A percentile compares a stretch with the other conserved stretches of the same genome.
These are phyloP conservation scores for Hyphopichia wangnamkhiaoensis DNA, from an alignment of 1,139 yeast genomes.

Conservation along the genomic window DNA sequence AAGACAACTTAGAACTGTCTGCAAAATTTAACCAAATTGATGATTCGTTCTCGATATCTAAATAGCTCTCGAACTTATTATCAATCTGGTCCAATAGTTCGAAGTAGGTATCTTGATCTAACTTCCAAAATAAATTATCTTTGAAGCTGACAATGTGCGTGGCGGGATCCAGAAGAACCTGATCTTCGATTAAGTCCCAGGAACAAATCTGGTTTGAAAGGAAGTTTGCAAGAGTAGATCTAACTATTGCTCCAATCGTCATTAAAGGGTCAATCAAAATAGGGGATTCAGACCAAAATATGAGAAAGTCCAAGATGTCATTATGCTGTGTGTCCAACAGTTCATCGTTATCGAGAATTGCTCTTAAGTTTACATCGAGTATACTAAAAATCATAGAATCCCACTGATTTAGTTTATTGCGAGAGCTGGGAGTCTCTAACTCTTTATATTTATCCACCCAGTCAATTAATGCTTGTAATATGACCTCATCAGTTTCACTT, in stretches of 20 bases:
- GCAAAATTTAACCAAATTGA: conserved; percentile 1
- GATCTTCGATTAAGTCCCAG: not conserved
- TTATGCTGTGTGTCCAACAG: conserved; percentile 9
- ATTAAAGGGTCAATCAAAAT: conserved; percentile 15
- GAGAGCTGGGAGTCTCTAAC: not conserved
- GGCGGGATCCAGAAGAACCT: not conserved
- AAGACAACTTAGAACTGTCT: no score
- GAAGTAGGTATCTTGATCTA: not conserved
- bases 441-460: not conserved
- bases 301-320: conserved; percentile 12
- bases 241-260: conserved; percentile 7
- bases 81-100: not conserved
- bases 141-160: not conserved
- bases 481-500: not conserved
- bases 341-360: conserved; percentile 2
- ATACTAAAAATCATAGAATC: not conserved
- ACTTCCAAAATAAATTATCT: not conserved
- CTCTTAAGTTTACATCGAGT: not conserved
- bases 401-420: not conserved
- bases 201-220: not conserved
- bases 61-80: not conserved
- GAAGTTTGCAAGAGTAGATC: not conserved
- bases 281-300: conserved; percentile 16
- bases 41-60: not conserved
- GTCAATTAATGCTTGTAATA: not conserved